These are phyloP conservation scores for Dipodascus albidus DNA, from an alignment of 805 yeast genomes.

Conservation along the genomic window DNA sequence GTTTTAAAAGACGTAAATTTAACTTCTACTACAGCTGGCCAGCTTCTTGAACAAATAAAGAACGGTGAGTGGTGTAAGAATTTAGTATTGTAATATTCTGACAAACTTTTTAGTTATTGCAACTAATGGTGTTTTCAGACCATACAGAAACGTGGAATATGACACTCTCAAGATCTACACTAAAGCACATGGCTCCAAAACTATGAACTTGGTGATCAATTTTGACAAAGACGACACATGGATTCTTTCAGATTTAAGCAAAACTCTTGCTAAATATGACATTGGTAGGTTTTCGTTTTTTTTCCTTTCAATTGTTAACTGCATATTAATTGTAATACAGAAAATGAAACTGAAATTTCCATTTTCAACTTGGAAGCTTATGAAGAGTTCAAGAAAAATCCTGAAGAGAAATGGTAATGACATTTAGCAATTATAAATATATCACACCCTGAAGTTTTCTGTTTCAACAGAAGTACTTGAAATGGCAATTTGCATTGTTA, in stretches of 20 bases:
- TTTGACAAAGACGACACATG: conserved; percentile 76
- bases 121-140: conserved; percentile 61
- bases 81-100: background rate
- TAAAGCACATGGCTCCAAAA: conserved; percentile 90
- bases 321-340: conserved; percentile 28
- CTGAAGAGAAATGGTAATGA: conserved; percentile 76
- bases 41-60: conserved; percentile 43
- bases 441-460: too few relatives aligned
- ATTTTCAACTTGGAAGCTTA: conserved; percentile 64
- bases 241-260: conserved; percentile 40
- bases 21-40: conserved; percentile 51
- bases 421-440: too few relatives aligned
- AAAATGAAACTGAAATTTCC: conserved; percentile 88
- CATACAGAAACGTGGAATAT: conserved; percentile 57
- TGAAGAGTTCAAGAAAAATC: conserved; percentile 58
- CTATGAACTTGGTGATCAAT: conserved; percentile 84
- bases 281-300: conserved; percentile 18
- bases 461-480: too few relatives aligned
- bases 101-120: conserved; percentile 25
- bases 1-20: conserved; percentile 63
- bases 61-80: conserved; percentile 14
- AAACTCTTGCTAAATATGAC: conserved; percentile 40
- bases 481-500: too few relatives aligned
- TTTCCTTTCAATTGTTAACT: too few relatives aligned
- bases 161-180: conserved; percentile 80